phyloP scores from a whole-genome alignment of 2,329 filamentous ascomycete genomes.

The Fusarium sp. region DNA sequence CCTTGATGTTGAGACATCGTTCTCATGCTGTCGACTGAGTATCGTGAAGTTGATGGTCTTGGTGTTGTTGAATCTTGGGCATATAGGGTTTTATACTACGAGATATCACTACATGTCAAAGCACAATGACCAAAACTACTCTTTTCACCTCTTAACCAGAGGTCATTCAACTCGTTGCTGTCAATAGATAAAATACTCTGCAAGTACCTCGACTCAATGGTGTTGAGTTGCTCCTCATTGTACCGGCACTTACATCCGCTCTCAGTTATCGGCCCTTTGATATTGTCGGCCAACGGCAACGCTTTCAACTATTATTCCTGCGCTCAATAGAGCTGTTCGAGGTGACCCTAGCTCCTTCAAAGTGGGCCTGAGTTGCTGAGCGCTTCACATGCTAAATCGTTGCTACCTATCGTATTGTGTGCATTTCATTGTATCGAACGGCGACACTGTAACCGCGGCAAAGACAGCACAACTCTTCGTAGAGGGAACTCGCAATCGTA shows the following conservation, averaged over 20 bases:
- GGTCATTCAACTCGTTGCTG: neutral
- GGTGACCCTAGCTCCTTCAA: neutral
- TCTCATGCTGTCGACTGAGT: neutral
- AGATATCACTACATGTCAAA: neutral
- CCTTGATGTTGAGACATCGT: neutral
- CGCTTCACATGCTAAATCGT: neutral
- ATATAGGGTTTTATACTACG: neutral
- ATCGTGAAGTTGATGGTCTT: slow-evolving; percentile 5
- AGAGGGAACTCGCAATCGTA: too few relatives aligned
- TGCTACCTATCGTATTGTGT: neutral
- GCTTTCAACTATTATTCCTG: neutral
- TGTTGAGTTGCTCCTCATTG: neutral
- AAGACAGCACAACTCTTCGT: neutral
- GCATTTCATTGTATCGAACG: neutral
- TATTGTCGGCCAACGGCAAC: slow-evolving; percentile 13
- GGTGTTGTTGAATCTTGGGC: slow-evolving; percentile 4
- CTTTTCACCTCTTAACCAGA: neutral
- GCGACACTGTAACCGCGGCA: neutral
- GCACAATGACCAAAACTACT: neutral
- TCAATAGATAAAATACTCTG: neutral
- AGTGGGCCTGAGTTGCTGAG: neutral
- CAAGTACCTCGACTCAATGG: slow-evolving; percentile 1
- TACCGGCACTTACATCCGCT: neutral
- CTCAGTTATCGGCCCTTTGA: slow-evolving; percentile 17
- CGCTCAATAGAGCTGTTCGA: neutral